Evolutionary conservation across 495 filamentous ascomycete genomes (phyloP).

Genomic region (Darksidea phi): DNA sequence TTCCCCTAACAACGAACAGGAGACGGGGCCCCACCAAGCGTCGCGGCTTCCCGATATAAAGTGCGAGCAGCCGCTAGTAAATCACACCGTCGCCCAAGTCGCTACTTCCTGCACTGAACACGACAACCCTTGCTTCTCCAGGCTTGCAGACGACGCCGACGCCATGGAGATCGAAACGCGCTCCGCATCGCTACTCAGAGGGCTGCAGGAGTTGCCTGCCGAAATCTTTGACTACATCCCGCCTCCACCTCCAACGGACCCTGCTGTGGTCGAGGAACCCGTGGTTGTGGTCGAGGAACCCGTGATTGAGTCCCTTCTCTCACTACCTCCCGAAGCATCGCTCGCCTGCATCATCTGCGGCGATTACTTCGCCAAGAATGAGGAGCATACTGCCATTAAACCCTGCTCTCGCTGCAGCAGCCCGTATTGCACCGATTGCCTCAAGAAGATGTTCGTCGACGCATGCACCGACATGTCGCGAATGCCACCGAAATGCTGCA

Average conservation of each 20-base stretch:
- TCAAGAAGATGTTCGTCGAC: conserved; percentile 37
- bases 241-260: conserved; percentile 1
- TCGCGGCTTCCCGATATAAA: conserved; percentile 1
- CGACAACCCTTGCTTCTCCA: background rate
- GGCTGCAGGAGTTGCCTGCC: background rate
- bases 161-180: conserved; percentile 5
- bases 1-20: background rate
- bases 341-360: conserved; percentile 31
- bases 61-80: background rate
- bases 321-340: background rate
- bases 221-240: background rate
- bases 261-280: background rate
- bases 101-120: background rate
- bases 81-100: background rate
- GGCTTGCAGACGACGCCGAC: background rate
- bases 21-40: background rate
- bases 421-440: conserved; percentile 35
- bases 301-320: background rate
- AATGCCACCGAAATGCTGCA: conserved; percentile 42
- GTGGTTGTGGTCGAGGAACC: background rate
- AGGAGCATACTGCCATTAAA: conserved; percentile 10
- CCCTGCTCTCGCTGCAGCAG: conserved; percentile 35
- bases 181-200: background rate
- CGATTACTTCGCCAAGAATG: conserved; percentile 14
- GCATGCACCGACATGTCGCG: conserved; percentile 33